Evolutionary conservation across 768 basidiomycete species (phyloP).

Genomic region (Obba rivulosa): DNA sequence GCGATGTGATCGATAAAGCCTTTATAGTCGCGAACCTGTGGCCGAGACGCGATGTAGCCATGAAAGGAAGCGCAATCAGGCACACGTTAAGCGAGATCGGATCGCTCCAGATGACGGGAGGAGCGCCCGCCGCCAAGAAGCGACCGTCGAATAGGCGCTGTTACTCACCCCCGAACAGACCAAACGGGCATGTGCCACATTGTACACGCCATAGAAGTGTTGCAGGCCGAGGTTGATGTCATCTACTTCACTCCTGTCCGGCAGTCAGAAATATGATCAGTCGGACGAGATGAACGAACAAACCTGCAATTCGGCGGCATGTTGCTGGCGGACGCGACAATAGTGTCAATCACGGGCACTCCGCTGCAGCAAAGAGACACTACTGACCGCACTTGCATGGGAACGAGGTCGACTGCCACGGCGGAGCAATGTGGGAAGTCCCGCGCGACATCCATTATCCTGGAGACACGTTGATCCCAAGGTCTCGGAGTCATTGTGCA

Average conservation of each 20-base stretch:
- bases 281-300: constrained; percentile 1
- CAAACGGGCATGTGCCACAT: constrained; percentile 69
- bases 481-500: background rate
- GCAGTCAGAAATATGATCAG: background rate
- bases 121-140: constrained; percentile 9
- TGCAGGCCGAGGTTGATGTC: constrained; percentile 82
- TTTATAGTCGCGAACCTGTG: constrained; percentile 65
- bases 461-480: constrained; percentile 23
- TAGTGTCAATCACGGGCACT: constrained; percentile 6
- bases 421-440: constrained; percentile 66
- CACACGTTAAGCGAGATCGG: constrained; percentile 11
- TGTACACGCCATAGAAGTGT: constrained; percentile 75
- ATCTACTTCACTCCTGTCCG: constrained; percentile 68
- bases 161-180: constrained; percentile 65
- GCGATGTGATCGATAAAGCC: constrained; percentile 61
- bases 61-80: constrained; percentile 7
- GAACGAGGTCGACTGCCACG: constrained; percentile 76
- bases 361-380: constrained; percentile 3
- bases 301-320: constrained; percentile 73
- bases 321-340: constrained; percentile 30
- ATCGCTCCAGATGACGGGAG: constrained; percentile 6
- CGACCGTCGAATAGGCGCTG: constrained; percentile 1
- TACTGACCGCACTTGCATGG: constrained; percentile 68
- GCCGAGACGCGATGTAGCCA: constrained; percentile 11
- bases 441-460: constrained; percentile 71